phyloP scores from a whole-genome alignment of 768 basidiomycete species.

The Auriscalpium vulgare region DNA sequence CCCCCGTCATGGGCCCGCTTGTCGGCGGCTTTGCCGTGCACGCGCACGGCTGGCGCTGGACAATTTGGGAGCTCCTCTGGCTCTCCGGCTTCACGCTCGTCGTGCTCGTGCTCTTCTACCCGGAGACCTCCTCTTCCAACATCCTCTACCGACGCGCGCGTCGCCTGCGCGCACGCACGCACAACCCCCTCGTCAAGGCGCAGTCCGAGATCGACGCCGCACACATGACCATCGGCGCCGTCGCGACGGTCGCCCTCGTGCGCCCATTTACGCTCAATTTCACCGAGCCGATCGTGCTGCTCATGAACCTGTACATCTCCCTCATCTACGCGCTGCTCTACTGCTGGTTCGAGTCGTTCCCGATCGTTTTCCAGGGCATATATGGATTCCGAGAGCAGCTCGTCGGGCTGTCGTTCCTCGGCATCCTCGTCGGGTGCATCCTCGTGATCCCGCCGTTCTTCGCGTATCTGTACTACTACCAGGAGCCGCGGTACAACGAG shows the following conservation, averaged over 20 bases:
- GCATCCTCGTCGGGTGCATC: not conserved
- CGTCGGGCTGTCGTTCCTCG: slow-evolving; percentile 23
- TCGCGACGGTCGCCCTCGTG: slow-evolving; percentile 19
- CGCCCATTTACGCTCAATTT: slow-evolving; percentile 21
- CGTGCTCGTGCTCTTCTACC: slow-evolving; percentile 22
- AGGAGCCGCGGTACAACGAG: not conserved
- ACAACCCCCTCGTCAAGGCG: slow-evolving; percentile 19
- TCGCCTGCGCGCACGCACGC: slow-evolving; percentile 21
- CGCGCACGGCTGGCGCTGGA: slow-evolving; percentile 24
- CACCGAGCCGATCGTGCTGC: slow-evolving; percentile 21
- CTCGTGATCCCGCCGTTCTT: not conserved
- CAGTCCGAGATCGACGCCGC: slow-evolving; percentile 18
- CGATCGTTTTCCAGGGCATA: slow-evolving; percentile 22
- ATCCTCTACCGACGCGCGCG: slow-evolving; percentile 12
- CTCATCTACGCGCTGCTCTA: slow-evolving; percentile 24
- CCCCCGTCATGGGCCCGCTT: slow-evolving; percentile 23
- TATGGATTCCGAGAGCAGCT: slow-evolving; percentile 24
- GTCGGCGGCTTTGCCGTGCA: slow-evolving; percentile 26
- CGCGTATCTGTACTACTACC: not conserved
- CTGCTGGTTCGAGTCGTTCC: slow-evolving; percentile 25
- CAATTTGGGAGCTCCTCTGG: slow-evolving; percentile 24
- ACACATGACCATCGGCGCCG: slow-evolving; percentile 7
- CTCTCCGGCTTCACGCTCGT: slow-evolving; percentile 20
- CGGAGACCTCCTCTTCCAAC: slow-evolving; percentile 18
- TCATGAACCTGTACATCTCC: slow-evolving; percentile 22